These are phyloP conservation scores for Ceriops zippeliana DNA, from an alignment of 345 rosid genomes.

Conservation along the genomic window DNA sequence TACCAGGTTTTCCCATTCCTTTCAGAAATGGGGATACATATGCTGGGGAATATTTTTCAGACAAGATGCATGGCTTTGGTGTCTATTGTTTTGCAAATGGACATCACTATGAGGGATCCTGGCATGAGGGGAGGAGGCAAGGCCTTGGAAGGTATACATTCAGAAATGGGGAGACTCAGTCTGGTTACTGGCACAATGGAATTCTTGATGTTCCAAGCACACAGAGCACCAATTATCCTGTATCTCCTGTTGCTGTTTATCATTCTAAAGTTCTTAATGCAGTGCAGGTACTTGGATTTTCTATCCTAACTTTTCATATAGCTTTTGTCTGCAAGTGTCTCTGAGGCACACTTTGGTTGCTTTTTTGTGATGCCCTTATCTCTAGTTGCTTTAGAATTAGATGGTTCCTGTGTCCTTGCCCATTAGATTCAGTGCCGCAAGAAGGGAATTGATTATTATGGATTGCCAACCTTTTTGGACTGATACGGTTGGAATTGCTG, in stretches of 20 bases:
- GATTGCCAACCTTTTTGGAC: neutral
- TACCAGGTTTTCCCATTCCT: too few species aligned
- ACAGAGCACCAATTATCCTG: slow-evolving; percentile 53
- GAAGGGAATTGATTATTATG: neutral
- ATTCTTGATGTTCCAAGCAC: slow-evolving; percentile 79
- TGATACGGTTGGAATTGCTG: too few species aligned
- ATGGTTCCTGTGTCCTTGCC: neutral
- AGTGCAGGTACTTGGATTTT: slow-evolving; percentile 57
- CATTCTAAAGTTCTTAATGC: slow-evolving; percentile 86
- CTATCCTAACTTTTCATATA: neutral
- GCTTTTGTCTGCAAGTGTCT: neutral
- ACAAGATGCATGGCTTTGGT: slow-evolving; percentile 98
- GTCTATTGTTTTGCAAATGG: slow-evolving; percentile 84
- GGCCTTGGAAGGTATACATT: slow-evolving; percentile 97
- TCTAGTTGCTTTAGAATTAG: neutral
- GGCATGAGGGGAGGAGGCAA: slow-evolving; percentile 97
- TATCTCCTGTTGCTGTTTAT: slow-evolving; percentile 68
- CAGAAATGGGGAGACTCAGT: slow-evolving; percentile 86
- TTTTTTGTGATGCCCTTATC: neutral
- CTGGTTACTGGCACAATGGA: slow-evolving; percentile 97
- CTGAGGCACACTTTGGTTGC: too few species aligned
- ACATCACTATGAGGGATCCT: slow-evolving; percentile 87
- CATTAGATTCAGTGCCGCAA: slow-evolving; percentile 3
- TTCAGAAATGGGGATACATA: slow-evolving; percentile 84
- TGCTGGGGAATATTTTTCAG: slow-evolving; percentile 94